Base-by-base conservation (phyloP, 164 flowering plant genomes). In the Berberis vulgaris region DNA sequence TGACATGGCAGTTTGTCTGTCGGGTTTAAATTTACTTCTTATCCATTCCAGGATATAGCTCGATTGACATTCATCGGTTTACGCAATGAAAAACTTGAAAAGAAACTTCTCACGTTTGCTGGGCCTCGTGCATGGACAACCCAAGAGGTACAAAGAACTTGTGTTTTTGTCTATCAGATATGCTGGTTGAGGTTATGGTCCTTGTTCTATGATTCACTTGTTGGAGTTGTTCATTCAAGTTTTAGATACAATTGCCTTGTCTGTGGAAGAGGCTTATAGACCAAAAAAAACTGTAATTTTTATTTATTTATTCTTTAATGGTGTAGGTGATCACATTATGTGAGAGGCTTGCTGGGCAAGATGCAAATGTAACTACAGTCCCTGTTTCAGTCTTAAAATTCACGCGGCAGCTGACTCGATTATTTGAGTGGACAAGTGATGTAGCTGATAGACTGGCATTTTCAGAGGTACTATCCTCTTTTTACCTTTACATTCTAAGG, bases 101-200 rank as follows among this genome's bases (percentile, higher is more conserved):
- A 50, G 67, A 84, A 82, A 78, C 91, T 88, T 77, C 82, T 90
- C 61, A 94, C 98, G 1, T 94, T 90, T 79, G 84, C 97, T 57
- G 98, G 98, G 11, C 96, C 98, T 77, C 95, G 97, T 67, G 97
- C 98, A 58, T 90, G 97, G 98, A 90, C 98, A 65, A 88, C 97
- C 53, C 98, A 94, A 75, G 98, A 94, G 95, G 98, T 90, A 83
- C 7, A 39, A 26, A 26, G 26, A 26, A 26, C 26, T 26, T 6
- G 54, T 52, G 11, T 8, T 41, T 4, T 38, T 40, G n/a, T 13
- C 7, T 57, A 6, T 57, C 44, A 41, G 40, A 9, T 57, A 6
- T 57, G 45, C 43, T 52, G 8, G 68, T 70, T 49, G n/a, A 10
- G 55, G 55, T 6, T 52, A 26, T 26, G 26, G 26, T 26, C 26